Evolutionary conservation across 257 asterid species (phyloP).

Genomic region (Rubia yunnanensis): DNA sequence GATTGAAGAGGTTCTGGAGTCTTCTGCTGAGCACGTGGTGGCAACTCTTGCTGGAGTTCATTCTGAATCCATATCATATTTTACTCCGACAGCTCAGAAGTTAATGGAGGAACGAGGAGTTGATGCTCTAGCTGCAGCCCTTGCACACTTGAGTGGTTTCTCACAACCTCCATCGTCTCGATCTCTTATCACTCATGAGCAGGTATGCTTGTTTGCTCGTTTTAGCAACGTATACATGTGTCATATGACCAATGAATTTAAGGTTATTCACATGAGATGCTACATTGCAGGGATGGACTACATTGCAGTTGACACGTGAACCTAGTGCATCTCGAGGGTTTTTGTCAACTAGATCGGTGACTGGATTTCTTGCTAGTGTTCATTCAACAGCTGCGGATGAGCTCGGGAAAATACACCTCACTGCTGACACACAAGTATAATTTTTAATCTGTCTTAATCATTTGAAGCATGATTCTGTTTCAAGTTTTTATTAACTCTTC

Average conservation of each 20-base stretch:
- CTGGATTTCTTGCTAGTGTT: slow-evolving; percentile 85
- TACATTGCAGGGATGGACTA: slow-evolving; percentile 61
- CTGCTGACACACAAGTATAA: slow-evolving; percentile 62
- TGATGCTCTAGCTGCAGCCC: slow-evolving; percentile 43
- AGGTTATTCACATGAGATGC: slow-evolving; percentile 3
- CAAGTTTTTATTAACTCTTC: not conserved
- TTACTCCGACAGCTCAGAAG: slow-evolving; percentile 37
- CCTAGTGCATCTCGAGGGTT: slow-evolving; percentile 48
- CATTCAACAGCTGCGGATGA: slow-evolving; percentile 89
- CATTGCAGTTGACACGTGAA: slow-evolving; percentile 73
- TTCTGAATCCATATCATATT: slow-evolving; percentile 34
- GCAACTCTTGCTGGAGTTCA: slow-evolving; percentile 41
- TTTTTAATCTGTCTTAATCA: not conserved
- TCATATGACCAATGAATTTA: not conserved
- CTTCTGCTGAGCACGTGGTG: slow-evolving; percentile 59
- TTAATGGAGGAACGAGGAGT: slow-evolving; percentile 37
- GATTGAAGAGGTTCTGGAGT: slow-evolving; percentile 63
- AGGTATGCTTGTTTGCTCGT: slow-evolving; percentile 19
- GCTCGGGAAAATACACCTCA: slow-evolving; percentile 63
- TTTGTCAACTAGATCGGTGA: slow-evolving; percentile 73
- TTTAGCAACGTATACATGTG: not conserved
- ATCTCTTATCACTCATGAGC: slow-evolving; percentile 43
- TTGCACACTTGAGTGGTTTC: slow-evolving; percentile 46
- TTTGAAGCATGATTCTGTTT: not conserved
- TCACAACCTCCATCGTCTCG: slow-evolving; percentile 45